Base-by-base conservation (phyloP, 139 green algal genomes). In the Chlamydomonas eustigma region DNA sequence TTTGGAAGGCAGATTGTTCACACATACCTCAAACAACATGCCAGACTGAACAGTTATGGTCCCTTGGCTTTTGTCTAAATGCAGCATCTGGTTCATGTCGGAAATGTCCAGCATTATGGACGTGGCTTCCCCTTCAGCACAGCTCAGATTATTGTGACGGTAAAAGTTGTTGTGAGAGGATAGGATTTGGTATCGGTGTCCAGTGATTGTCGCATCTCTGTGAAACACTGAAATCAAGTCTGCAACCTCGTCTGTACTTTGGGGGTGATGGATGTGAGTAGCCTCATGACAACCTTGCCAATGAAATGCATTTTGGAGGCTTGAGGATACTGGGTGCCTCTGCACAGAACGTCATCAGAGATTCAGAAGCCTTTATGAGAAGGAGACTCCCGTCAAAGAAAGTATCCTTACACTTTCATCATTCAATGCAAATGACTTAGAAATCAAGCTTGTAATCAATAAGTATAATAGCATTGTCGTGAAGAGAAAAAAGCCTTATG, bases 11-110 rank as follows among this genome's bases (percentile, higher is more conserved):
- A n/a, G n/a, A n/a, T n/a, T n/a, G n/a, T n/a, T n/a, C n/a, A n/a
- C n/a, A 12, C 71, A 1, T 39, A 85, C 80, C 75, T 81, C 75
- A 50, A 85, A 82, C 0, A 76, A 82, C 1, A 85, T 82, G 33
- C 80, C 80, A 1, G 80, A 65, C 65, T 85, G 80, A 0, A 81
- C 64, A 2, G 80, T 85, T 5, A 85, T 66, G 6, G 65, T 79
- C 6, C 74, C 73, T 4, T 63, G 12, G 5, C 66, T 51, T 2
- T 51, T 28, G 30, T 71, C 58, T 2, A 77, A 71, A 38, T 73
- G 58, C 18, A 82, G 52, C 4, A 85, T 39, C 2, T 52, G 32
- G 39, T 77, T 69, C 76, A 85, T 80, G 22, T 5, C 35, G 2
- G 65, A 76, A 72, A 85, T 77, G 66, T 85, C 80, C 25, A 85